Conservation (phyloP, 2,329 filamentous ascomycete species). For the Macrophomina pseudophaseolina region DNA sequence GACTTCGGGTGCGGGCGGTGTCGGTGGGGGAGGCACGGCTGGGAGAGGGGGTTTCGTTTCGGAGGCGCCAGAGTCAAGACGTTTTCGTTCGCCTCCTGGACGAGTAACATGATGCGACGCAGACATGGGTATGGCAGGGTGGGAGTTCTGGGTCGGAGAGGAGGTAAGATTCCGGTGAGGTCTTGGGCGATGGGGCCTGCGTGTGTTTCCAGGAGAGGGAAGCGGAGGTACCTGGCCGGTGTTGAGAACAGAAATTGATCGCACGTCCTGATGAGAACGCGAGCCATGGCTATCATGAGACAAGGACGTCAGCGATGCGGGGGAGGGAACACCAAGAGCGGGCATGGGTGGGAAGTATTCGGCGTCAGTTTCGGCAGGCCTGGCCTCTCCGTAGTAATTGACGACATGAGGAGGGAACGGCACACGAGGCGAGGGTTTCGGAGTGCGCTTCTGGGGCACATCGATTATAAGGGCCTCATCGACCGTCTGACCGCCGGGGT, state of each 20-base stretch:
- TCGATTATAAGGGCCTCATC: conserved; percentile 93
- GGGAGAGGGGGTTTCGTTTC: conserved; percentile 49
- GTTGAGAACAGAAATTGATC: conserved; percentile 79
- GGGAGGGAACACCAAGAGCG: conserved; percentile 46
- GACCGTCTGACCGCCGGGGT: conserved; percentile 82
- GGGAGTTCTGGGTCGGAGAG: conserved; percentile 71
- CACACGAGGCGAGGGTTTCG: conserved; percentile 75
- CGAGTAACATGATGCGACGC: conserved; percentile 40
- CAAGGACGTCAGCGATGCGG: conserved; percentile 43
- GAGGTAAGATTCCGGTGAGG: conserved; percentile 76
- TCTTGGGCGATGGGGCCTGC: conserved; percentile 65
- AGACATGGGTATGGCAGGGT: conserved; percentile 46
- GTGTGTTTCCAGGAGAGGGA: conserved; percentile 77
- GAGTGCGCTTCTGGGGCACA: conserved; percentile 75
- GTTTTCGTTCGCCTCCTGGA: conserved; percentile 35
- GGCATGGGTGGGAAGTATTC: conserved; percentile 83
- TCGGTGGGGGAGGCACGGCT: conserved; percentile 61
- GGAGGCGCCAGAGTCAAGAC: conserved; percentile 49
- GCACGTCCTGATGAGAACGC: conserved; percentile 54
- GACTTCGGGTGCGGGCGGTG: conserved; percentile 50
- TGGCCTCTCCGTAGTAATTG: conserved; percentile 65
- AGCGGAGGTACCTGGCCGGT: conserved; percentile 81
- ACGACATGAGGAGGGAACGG: conserved; percentile 41
- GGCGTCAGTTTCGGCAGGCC: conserved; percentile 70
- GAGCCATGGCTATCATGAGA: conserved; percentile 45